Evolutionary conservation across 805 yeast genomes (phyloP).

Genomic region (Cyberlindnera mississippiensis): DNA sequence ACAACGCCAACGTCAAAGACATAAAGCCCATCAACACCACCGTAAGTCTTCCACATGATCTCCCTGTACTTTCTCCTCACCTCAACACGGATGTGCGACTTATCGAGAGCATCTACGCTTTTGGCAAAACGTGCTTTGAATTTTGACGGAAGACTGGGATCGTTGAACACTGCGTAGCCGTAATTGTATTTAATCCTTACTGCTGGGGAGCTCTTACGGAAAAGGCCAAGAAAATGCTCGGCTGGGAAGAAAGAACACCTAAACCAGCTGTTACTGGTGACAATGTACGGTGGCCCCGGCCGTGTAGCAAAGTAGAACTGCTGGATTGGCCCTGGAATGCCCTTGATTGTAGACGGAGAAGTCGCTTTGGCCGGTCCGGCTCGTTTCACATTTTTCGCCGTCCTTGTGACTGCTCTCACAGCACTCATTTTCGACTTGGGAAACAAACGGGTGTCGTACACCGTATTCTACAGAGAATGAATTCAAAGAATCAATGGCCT

Average conservation of each 20-base stretch:
- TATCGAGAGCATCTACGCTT: constrained; percentile 19
- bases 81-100: constrained; percentile 18
- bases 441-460: too few species aligned
- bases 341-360: constrained; percentile 6
- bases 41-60: constrained; percentile 12
- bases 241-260: constrained; percentile 20
- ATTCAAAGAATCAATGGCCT: too few species aligned
- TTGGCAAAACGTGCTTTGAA: constrained; percentile 9
- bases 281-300: constrained; percentile 9
- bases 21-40: constrained; percentile 22
- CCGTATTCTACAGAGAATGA: too few species aligned
- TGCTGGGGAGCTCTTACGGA: constrained; percentile 24
- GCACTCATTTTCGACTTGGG: neutral
- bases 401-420: neutral
- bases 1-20: constrained; percentile 18
- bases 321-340: constrained; percentile 8
- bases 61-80: constrained; percentile 12
- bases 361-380: constrained; percentile 6
- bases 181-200: constrained; percentile 19
- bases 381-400: neutral
- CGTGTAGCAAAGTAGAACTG: constrained; percentile 12
- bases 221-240: constrained; percentile 19
- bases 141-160: constrained; percentile 6
- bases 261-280: constrained; percentile 12
- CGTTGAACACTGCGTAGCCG: constrained; percentile 17